Evolutionary conservation across 768 basidiomycete genomes (phyloP).

Genomic region (Auriscalpium orientale): DNA sequence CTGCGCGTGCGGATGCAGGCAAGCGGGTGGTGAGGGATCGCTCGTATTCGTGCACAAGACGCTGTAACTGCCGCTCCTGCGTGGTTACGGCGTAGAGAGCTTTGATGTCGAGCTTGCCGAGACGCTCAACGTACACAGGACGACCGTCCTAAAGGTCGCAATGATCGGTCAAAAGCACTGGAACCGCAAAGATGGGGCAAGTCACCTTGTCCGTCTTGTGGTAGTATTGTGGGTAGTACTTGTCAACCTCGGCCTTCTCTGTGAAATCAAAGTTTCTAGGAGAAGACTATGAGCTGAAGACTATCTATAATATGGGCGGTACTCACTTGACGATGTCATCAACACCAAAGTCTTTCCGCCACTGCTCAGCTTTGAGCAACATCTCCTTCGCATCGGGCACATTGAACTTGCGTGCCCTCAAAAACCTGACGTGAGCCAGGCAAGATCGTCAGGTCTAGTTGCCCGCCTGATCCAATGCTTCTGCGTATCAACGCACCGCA

Average conservation of each 20-base stretch:
- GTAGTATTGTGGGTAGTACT: constrained; percentile 93
- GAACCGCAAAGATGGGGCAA: not conserved
- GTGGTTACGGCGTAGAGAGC: constrained; percentile 79
- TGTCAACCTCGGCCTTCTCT: constrained; percentile 77
- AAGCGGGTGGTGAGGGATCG: constrained; percentile 74
- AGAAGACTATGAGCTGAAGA: not conserved
- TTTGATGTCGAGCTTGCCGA: constrained; percentile 83
- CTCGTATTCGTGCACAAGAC: constrained; percentile 91
- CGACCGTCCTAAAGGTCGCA: constrained; percentile 68
- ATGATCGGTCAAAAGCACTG: not conserved
- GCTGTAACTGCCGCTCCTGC: constrained; percentile 79
- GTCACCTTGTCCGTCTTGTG: constrained; percentile 90
- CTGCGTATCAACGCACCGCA: constrained; percentile 39
- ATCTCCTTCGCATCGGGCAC: constrained; percentile 74
- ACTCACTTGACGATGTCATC: constrained; percentile 65
- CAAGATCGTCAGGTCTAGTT: too few species aligned
- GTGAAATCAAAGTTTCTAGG: constrained; percentile 77
- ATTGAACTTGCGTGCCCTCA: constrained; percentile 92
- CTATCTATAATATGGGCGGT: not conserved
- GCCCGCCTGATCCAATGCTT: not conserved
- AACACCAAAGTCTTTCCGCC: constrained; percentile 82
- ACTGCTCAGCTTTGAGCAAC: constrained; percentile 75
- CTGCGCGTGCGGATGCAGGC: constrained; percentile 63
- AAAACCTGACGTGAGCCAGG: constrained; percentile 47
- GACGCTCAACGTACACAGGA: constrained; percentile 90